Conservation (phyloP, 495 filamentous ascomycete species). For the Neurospora sp. region DNA sequence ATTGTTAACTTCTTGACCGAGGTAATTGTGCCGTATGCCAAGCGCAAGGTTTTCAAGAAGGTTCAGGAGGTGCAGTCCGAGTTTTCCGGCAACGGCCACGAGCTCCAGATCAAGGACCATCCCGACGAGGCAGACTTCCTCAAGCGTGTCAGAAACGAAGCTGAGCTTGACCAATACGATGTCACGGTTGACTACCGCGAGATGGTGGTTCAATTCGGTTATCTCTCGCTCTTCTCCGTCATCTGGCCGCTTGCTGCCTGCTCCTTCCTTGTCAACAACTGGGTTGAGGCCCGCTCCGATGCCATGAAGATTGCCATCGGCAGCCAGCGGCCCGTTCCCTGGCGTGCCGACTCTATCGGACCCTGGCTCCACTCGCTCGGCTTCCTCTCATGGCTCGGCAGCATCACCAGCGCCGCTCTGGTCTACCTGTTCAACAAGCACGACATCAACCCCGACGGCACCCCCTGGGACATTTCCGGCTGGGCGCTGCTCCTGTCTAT, state of each 20-base stretch:
- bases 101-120: slow-evolving; percentile 41
- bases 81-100: slow-evolving; percentile 31
- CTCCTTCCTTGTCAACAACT: slow-evolving; percentile 92
- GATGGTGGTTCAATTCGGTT: slow-evolving; percentile 87
- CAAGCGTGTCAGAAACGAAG: slow-evolving; percentile 70
- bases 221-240: slow-evolving; percentile 86
- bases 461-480: slow-evolving; percentile 56
- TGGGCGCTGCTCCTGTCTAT: slow-evolving; percentile 80
- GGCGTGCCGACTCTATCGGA: slow-evolving; percentile 84
- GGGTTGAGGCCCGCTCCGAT: slow-evolving; percentile 88
- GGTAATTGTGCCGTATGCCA: slow-evolving; percentile 73
- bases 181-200: slow-evolving; percentile 82
- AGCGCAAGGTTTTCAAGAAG: slow-evolving; percentile 61
- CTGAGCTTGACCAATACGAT: slow-evolving; percentile 78
- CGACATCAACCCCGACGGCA: slow-evolving; percentile 37
- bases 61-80: slow-evolving; percentile 61
- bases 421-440: slow-evolving; percentile 78
- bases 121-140: slow-evolving; percentile 72
- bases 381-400: slow-evolving; percentile 88
- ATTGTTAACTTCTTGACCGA: slow-evolving; percentile 82
- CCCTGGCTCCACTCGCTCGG: slow-evolving; percentile 84
- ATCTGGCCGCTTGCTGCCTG: slow-evolving; percentile 83
- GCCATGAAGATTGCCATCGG: slow-evolving; percentile 90
- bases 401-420: slow-evolving; percentile 71
- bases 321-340: slow-evolving; percentile 78